Conservation (phyloP, 805 yeast genomes). For the Starmerella vaccinii region DNA sequence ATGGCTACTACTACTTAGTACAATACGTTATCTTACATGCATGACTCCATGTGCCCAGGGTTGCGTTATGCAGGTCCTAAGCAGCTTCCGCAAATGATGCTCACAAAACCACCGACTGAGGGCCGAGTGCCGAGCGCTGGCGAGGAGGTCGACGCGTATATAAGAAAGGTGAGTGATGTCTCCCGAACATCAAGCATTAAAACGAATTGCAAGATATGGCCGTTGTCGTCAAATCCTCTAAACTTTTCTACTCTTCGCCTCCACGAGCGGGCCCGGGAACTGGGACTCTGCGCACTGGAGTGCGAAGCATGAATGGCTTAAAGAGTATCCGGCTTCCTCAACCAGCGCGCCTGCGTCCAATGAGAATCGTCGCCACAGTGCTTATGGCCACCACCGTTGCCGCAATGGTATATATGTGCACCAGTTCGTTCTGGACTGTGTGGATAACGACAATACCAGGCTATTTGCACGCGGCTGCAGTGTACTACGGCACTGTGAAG, state of each 20-base stretch:
- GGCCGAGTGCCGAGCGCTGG: background rate
- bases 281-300: background rate
- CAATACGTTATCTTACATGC: too few relatives aligned
- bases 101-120: too few relatives aligned
- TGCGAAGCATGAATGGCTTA: background rate
- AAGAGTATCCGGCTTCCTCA: background rate
- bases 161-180: too few relatives aligned
- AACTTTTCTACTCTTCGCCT: constrained; percentile 2
- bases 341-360: background rate
- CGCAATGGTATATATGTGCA: background rate
- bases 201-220: background rate
- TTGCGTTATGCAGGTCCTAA: too few relatives aligned
- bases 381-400: background rate
- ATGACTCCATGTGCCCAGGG: too few relatives aligned
- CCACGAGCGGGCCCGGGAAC: background rate
- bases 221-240: background rate
- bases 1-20: too few relatives aligned
- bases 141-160: background rate
- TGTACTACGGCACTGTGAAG: too few relatives aligned
- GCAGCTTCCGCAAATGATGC: too few relatives aligned
- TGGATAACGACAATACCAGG: too few relatives aligned
- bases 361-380: background rate
- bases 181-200: too few relatives aligned
- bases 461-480: too few relatives aligned
- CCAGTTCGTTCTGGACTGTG: background rate